These are phyloP conservation scores for Bidens hawaiensis DNA, from an alignment of 140 eudicot species.

Conservation along the genomic window DNA sequence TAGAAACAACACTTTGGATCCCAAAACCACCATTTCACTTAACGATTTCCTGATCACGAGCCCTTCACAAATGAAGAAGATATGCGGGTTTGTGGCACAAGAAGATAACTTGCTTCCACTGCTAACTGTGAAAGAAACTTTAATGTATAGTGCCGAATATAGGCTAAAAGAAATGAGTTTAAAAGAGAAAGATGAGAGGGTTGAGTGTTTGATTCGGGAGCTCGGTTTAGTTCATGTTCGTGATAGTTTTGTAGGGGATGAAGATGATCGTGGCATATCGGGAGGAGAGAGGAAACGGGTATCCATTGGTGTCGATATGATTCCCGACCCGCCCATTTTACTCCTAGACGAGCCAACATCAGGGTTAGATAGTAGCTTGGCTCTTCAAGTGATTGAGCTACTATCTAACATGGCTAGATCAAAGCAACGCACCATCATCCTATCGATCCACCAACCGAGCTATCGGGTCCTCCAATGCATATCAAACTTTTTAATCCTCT, in stretches of 20 bases:
- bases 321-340: conserved; percentile 81
- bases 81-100: conserved; percentile 93
- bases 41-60: conserved; percentile 50
- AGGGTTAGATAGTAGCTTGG: conserved; percentile 87
- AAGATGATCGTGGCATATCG: conserved; percentile 78
- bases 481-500: conserved; percentile 70
- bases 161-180: conserved; percentile 50
- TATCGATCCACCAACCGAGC: conserved; percentile 97
- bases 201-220: conserved; percentile 61
- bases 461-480: conserved; percentile 71
- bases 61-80: conserved; percentile 65
- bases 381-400: conserved; percentile 85
- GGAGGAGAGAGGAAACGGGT: conserved; percentile 94
- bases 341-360: conserved; percentile 96
- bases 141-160: conserved; percentile 78
- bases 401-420: conserved; percentile 68
- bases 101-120: conserved; percentile 89
- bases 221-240: conserved; percentile 82
- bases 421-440: conserved; percentile 61
- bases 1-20: conserved; percentile 45
- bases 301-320: conserved; percentile 92
- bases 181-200: conserved; percentile 54
- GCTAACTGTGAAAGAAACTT: conserved; percentile 83
- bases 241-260: conserved; percentile 87
- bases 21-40: conserved; percentile 50